Base-by-base conservation (phyloP, 2,329 filamentous ascomycete genomes). In the Podosphaera xanthii region DNA sequence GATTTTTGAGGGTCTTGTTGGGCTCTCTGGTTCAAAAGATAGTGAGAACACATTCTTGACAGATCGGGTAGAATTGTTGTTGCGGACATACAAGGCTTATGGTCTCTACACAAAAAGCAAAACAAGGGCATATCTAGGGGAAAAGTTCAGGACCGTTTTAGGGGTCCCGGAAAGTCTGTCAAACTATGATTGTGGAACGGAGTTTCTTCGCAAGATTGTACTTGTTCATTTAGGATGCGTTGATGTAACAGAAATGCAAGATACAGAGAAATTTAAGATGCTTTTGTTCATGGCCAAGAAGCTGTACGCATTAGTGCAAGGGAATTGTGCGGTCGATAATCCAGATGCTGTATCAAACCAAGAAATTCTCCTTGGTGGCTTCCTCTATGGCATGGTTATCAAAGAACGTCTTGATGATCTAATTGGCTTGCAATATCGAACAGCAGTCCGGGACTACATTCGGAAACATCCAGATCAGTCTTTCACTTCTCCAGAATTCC, bases 341-440 rank as follows among this genome's bases (percentile, higher is more conserved):
- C 91, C 92, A 0, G 92, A 98, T 77, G 88, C 92, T 9, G 84
- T 96, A 22, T 90, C 94, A 67, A 95, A 94, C 71, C 92, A 98
- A 69, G 92, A 98, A 71, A 84, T 97, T 60, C 76, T 98, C 33
- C 79, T 98, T 1, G 91, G 91, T 58, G 91, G 92, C 7, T 94
- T 94, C 68, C 74, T 98, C 10, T 98, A 94, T 69, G 87, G 87
- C 59, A 91, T 92, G 82, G 89, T 98, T 58, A 74, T 98, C 64
- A 98, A 98, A 74, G 92, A 98, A 71, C 82, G 85, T 60, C 75
- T 98, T 8, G 91, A 98, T 61, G 92, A 97, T 69, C 88, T 91
- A 74, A 75, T 98, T 22, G 74, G 76, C 4, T 72, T 74, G 46
- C 72, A 72, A 35, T 70, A 84, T 31, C 74, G 79, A 35, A 63